Evolutionary conservation across 139 green algal species (phyloP).

Genomic region (Spirogloea muscicola): DNA sequence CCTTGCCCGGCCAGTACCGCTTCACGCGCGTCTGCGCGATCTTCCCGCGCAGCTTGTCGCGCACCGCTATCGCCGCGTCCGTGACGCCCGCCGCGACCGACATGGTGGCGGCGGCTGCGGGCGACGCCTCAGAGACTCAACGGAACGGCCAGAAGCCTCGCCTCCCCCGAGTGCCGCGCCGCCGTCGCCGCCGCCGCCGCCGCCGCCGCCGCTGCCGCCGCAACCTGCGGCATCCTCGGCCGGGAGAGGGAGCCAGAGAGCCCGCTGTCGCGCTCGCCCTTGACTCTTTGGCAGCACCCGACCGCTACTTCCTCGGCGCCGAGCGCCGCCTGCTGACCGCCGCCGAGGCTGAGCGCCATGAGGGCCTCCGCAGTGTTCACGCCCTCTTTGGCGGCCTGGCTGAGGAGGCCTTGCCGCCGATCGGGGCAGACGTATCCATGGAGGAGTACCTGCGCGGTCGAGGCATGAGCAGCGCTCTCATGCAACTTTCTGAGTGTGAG

Average conservation of each 20-base stretch:
- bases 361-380: slow-evolving; percentile 47
- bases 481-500: slow-evolving; percentile 33
- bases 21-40: slow-evolving; percentile 69
- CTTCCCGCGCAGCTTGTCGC: slow-evolving; percentile 64
- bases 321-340: slow-evolving; percentile 51
- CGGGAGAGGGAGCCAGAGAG: background rate
- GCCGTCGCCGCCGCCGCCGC: no score
- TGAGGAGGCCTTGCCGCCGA: slow-evolving; percentile 14
- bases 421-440: slow-evolving; percentile 56
- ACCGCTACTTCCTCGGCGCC: slow-evolving; percentile 63
- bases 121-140: no score
- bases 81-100: slow-evolving; percentile 40
- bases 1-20: slow-evolving; percentile 80
- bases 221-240: no score
- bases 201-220: no score
- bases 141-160: no score
- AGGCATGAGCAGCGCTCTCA: slow-evolving; percentile 34
- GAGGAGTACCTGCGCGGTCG: slow-evolving; percentile 57
- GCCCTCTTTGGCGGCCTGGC: slow-evolving; percentile 60
- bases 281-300: slow-evolving; percentile 21
- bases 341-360: slow-evolving; percentile 52
- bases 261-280: background rate
- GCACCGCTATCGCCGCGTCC: slow-evolving; percentile 29
- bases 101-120: slow-evolving; percentile 31
- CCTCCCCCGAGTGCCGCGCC: no score